Evolutionary conservation across 2,329 filamentous ascomycete genomes (phyloP).

Genomic region (Westerdykella aurantiaca): DNA sequence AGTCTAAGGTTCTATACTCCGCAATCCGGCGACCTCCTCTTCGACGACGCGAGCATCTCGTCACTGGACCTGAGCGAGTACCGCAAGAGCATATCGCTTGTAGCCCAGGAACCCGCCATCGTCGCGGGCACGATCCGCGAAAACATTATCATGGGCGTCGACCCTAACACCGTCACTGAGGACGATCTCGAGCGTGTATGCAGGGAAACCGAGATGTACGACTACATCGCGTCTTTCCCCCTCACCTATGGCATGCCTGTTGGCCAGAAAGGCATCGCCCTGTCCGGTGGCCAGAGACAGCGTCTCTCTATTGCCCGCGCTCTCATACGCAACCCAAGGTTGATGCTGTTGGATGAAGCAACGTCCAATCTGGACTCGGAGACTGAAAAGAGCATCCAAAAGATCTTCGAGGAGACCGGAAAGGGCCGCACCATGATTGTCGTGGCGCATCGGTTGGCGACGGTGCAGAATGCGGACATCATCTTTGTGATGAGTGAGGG

Average conservation of each 20-base stretch:
- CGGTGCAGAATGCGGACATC: constrained; percentile 22
- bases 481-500: constrained; percentile 35
- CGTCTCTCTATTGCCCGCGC: constrained; percentile 86
- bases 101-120: constrained; percentile 87
- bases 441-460: constrained; percentile 35
- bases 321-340: constrained; percentile 82
- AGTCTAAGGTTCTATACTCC: constrained; percentile 6
- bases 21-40: constrained; percentile 4
- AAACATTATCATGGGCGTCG: constrained; percentile 63
- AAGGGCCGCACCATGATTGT: constrained; percentile 30
- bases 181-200: constrained; percentile 36
- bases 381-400: constrained; percentile 32
- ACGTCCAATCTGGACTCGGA: constrained; percentile 26
- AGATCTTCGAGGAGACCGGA: constrained; percentile 29
- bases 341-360: constrained; percentile 46
- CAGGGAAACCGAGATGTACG: constrained; percentile 14
- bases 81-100: constrained; percentile 72
- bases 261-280: constrained; percentile 15
- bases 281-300: constrained; percentile 77
- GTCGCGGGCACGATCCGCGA: constrained; percentile 85
- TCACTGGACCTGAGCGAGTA: constrained; percentile 72
- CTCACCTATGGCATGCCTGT: constrained; percentile 8
- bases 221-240: constrained; percentile 16
- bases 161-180: constrained; percentile 28
- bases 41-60: constrained; percentile 2